Evolutionary conservation across 495 filamentous ascomycete species (phyloP).

Genomic region (Aspergillus sclerotiicarbonarius): DNA sequence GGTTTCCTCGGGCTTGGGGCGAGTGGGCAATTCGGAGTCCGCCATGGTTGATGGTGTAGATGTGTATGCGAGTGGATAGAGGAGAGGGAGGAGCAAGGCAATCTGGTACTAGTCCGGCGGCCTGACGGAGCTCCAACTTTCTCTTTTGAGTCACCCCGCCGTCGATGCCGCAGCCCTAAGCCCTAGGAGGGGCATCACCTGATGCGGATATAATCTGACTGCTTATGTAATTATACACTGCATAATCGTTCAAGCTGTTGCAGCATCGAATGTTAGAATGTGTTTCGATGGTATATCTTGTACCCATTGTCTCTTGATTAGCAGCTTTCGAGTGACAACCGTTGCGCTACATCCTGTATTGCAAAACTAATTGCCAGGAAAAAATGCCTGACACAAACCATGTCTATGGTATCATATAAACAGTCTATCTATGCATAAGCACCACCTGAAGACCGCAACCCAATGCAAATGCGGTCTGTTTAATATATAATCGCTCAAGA

Average conservation of each 20-base stretch:
- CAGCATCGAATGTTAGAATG: not conserved
- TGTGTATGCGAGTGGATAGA: not conserved
- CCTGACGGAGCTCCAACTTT: conserved; percentile 1
- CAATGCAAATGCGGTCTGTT: not conserved
- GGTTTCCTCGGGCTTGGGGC: conserved; percentile 47
- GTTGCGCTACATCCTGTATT: no score
- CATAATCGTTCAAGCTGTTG: not conserved
- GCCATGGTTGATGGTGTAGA: conserved; percentile 33
- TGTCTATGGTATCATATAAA: not conserved
- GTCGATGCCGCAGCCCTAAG: conserved; percentile 34
- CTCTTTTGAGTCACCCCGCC: conserved; percentile 33
- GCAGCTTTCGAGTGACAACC: no score
- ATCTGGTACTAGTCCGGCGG: not conserved
- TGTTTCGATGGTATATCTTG: not conserved
- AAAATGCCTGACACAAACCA: not conserved
- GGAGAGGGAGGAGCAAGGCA: conserved; percentile 10
- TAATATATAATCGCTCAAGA: not conserved
- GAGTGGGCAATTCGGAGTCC: conserved; percentile 47
- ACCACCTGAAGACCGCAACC: not conserved
- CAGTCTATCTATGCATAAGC: not conserved
- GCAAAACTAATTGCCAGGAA: no score
- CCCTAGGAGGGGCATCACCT: conserved; percentile 38
- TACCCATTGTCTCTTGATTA: no score
- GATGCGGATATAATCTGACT: not conserved
- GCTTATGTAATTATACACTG: not conserved